phyloP scores from a whole-genome alignment of 2,329 filamentous ascomycete genomes.

The Ascochyta lentis region DNA sequence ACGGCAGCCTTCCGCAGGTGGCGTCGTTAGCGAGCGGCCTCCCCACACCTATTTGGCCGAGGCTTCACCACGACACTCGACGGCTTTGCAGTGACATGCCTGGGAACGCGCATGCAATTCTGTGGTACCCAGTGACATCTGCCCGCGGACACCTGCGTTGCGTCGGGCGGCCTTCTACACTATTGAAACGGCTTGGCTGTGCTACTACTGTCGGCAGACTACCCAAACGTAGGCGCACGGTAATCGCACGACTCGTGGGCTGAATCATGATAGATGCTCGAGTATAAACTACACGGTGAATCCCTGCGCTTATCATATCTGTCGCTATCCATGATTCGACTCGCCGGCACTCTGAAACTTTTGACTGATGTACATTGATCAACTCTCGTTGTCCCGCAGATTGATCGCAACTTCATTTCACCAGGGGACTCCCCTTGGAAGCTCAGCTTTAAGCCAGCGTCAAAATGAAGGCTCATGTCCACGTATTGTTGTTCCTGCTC shows the following conservation, averaged over 20 bases:
- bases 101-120: not conserved
- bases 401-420: slow-evolving; percentile 1
- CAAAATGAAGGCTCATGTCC: slow-evolving; percentile 11
- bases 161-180: slow-evolving; percentile 2
- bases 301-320: slow-evolving; percentile 13
- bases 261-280: slow-evolving; percentile 9
- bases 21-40: slow-evolving; percentile 9
- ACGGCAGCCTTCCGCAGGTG: slow-evolving; percentile 11
- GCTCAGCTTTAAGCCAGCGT: not conserved
- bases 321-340: slow-evolving; percentile 2
- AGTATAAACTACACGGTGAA: slow-evolving; percentile 9
- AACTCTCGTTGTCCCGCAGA: slow-evolving; percentile 1
- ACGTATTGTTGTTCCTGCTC: slow-evolving; percentile 5
- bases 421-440: not conserved
- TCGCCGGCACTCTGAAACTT: slow-evolving; percentile 3
- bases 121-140: slow-evolving; percentile 12
- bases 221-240: slow-evolving; percentile 3
- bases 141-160: not conserved
- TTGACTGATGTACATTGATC: slow-evolving; percentile 4
- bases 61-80: not conserved
- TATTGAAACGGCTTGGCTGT: slow-evolving; percentile 18
- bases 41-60: slow-evolving; percentile 13
- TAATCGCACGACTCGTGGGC: slow-evolving; percentile 12
- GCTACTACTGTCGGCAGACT: slow-evolving; percentile 2
- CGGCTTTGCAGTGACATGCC: slow-evolving; percentile 2